Evolutionary conservation across 257 asterid species (phyloP).

Genomic region (Leptodermis oblonga): DNA sequence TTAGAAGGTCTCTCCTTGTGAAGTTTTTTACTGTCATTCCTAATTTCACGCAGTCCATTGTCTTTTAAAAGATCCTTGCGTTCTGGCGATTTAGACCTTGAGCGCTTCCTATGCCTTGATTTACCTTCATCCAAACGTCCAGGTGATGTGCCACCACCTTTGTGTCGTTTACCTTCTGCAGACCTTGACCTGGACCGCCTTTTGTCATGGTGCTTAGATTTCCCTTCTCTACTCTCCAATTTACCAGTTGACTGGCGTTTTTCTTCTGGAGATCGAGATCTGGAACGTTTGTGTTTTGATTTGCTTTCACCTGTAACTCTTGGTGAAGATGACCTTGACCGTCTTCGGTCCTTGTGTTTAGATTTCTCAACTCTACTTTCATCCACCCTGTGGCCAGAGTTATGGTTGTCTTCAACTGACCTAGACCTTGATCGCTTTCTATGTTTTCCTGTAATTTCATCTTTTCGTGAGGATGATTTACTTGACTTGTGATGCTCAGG

Average conservation of each 20-base stretch:
- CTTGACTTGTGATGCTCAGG: constrained; percentile 58
- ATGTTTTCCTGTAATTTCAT: constrained; percentile 49
- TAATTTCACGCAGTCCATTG: constrained; percentile 31
- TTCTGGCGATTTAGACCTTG: constrained; percentile 56
- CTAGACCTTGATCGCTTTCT: constrained; percentile 70
- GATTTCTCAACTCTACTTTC: constrained; percentile 43
- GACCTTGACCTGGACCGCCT: constrained; percentile 44
- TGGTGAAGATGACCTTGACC: constrained; percentile 59
- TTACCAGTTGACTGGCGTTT: constrained; percentile 41
- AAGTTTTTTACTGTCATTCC: constrained; percentile 35
- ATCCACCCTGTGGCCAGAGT: constrained; percentile 47
- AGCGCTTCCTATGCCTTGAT: constrained; percentile 49
- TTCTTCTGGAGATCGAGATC: constrained; percentile 58
- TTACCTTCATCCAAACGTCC: constrained; percentile 45
- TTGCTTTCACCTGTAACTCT: constrained; percentile 50
- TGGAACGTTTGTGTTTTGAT: constrained; percentile 50
- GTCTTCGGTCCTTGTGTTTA: constrained; percentile 42
- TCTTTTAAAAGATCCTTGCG: constrained; percentile 25
- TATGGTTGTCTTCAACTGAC: constrained; percentile 58
- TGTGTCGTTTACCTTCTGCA: constrained; percentile 21
- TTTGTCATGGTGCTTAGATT: constrained; percentile 42
- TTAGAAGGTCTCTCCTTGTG: constrained; percentile 37
- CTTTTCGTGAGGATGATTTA: constrained; percentile 60
- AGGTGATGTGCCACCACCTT: constrained; percentile 34
- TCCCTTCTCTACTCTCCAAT: constrained; percentile 53